These are phyloP conservation scores for Taxillus chinensis DNA, from an alignment of 164 flowering plant genomes.

Conservation along the genomic window DNA sequence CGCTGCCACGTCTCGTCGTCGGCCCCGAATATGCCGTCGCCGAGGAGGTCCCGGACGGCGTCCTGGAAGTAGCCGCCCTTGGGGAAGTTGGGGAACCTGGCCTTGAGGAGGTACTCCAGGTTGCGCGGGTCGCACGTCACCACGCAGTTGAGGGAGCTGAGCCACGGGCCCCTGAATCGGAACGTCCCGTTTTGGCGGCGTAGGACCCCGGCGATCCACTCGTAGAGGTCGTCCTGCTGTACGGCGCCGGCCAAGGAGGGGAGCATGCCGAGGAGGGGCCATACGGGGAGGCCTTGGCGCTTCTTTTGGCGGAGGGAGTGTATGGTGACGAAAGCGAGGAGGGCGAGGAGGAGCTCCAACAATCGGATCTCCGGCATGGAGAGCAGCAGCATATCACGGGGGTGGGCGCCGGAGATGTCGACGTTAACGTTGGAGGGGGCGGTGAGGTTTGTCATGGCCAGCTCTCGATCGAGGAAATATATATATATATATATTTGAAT, in stretches of 20 bases:
- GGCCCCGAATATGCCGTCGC: conserved; percentile 83
- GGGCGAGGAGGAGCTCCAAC: conserved; percentile 47
- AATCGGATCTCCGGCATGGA: conserved; percentile 37
- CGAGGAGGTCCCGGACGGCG: conserved; percentile 60
- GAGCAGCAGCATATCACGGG: conserved; percentile 7
- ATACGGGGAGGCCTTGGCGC: conserved; percentile 51
- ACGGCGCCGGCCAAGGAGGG: conserved; percentile 52
- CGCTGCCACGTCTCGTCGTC: conserved; percentile 72
- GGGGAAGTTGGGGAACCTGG: conserved; percentile 55
- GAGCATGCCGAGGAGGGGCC: conserved; percentile 89
- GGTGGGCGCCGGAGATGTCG: not conserved
- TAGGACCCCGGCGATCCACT: conserved; percentile 55
- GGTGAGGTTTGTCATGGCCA: conserved; percentile 16
- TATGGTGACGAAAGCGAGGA: conserved; percentile 43
- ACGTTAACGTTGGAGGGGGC: conserved; percentile 3
- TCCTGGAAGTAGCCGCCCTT: conserved; percentile 59
- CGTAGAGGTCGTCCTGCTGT: conserved; percentile 36
- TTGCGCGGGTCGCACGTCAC: conserved; percentile 78
- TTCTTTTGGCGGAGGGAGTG: conserved; percentile 46
- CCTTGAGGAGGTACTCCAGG: conserved; percentile 73
- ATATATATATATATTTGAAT: no score
- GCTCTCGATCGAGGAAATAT: no score
- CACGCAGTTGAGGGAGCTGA: conserved; percentile 58
- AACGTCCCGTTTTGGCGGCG: conserved; percentile 49
- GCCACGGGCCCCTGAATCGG: conserved; percentile 54